phyloP scores from a whole-genome alignment of 768 basidiomycete species.

The Lactifluus piperatus region DNA sequence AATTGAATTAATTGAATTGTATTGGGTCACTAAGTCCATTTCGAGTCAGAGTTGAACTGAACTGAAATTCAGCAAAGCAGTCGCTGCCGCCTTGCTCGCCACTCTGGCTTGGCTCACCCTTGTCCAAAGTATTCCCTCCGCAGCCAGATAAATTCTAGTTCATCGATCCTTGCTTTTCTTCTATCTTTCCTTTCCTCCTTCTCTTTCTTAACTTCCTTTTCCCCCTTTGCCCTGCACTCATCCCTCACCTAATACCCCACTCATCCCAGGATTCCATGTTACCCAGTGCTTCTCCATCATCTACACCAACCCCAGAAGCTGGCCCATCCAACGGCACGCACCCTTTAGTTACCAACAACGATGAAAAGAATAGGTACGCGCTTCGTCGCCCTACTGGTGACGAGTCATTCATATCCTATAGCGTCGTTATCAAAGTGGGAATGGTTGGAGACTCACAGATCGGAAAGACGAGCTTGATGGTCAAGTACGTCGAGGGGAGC shows the following conservation, averaged over 20 bases:
- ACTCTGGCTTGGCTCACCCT: neutral
- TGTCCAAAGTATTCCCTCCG: neutral
- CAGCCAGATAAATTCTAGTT: neutral
- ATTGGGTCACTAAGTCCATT: neutral
- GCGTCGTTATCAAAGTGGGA: constrained; percentile 96
- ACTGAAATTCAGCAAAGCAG: too few relatives aligned
- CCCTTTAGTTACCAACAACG: constrained; percentile 48
- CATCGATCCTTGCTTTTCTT: constrained; percentile 3
- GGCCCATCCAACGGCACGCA: constrained; percentile 48
- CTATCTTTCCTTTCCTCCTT: constrained; percentile 3
- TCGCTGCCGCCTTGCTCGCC: too few relatives aligned
- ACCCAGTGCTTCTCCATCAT: constrained; percentile 34
- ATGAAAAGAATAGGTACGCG: constrained; percentile 64
- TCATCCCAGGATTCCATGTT: constrained; percentile 22
- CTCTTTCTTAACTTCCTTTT: neutral
- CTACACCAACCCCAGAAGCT: constrained; percentile 33
- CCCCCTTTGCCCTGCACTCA: neutral
- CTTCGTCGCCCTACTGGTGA: neutral
- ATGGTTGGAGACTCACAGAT: constrained; percentile 99
- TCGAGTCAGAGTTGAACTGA: constrained; percentile 8
- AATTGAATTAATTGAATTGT: neutral
- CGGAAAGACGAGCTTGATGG: constrained; percentile 98
- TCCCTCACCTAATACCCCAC: constrained; percentile 1
- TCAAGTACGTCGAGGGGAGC: constrained; percentile 98
- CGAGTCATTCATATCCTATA: constrained; percentile 24